Conservation (phyloP, 805 yeast species). For the Wickerhamomyces alni region DNA sequence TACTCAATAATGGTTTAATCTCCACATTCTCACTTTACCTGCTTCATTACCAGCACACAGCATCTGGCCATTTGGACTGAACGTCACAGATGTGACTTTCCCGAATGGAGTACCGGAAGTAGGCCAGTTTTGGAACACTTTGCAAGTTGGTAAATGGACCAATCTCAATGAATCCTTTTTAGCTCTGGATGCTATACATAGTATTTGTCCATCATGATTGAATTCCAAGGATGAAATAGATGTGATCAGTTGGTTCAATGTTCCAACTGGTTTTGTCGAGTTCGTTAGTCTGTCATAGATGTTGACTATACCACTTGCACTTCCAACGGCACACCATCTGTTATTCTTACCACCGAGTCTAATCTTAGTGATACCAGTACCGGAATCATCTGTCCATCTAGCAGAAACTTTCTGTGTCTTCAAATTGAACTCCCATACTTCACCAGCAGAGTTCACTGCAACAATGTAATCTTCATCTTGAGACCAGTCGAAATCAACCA, state of each 20-base stretch:
- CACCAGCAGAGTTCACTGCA: constrained; percentile 73
- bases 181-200: constrained; percentile 80
- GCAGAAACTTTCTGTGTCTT: constrained; percentile 42
- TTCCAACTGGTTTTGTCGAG: constrained; percentile 49
- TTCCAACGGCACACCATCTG: constrained; percentile 86
- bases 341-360: constrained; percentile 64
- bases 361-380: constrained; percentile 75
- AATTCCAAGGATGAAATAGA: constrained; percentile 69
- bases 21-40: constrained; percentile 88
- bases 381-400: constrained; percentile 84
- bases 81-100: constrained; percentile 74
- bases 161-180: constrained; percentile 80
- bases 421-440: constrained; percentile 80
- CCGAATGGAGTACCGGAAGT: constrained; percentile 96
- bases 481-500: constrained; percentile 75
- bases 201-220: constrained; percentile 81
- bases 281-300: constrained; percentile 56
- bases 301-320: constrained; percentile 83
- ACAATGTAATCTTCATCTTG: constrained; percentile 39
- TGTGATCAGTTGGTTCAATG: constrained; percentile 76
- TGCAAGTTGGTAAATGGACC: constrained; percentile 82
- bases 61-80: constrained; percentile 79
- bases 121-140: constrained; percentile 94
- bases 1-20: constrained; percentile 80
- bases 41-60: constrained; percentile 85